Base-by-base conservation (phyloP, 2,329 filamentous ascomycete genomes). In the Scedosporium minutisporum region DNA sequence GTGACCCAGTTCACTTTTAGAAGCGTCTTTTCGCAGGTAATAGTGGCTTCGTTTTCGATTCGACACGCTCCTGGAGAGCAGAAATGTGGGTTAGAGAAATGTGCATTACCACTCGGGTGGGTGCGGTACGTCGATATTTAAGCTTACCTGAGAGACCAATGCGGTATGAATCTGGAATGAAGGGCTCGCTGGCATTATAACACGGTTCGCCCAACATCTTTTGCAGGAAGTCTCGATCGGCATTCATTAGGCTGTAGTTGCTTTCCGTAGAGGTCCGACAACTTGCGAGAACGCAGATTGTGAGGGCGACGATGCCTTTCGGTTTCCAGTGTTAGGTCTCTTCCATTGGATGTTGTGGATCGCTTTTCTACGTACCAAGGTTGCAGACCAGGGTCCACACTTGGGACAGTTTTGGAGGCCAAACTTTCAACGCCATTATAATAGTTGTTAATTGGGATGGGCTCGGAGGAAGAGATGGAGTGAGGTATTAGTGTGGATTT, bases 171-270 rank as follows among this genome's bases (percentile, higher is more conserved):
- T 62, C 25, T 14, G 53, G 33, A n/a, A 57, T 38, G 38, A 58
- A 14, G 1, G 42, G 33, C 23, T 44, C 42, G 14, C 38, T 58
- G 2, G 61, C 61, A 12, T 51, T 46, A 25, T 12, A 44, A 38
- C 61, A 62, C 38, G 58, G 53, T 1, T 62, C 55, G 38, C 61
- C 53, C 6, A 57, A 21, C 9, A 62, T 58, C 38, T 58, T 44
- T 14, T 12, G 25, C 21, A 62, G 25, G n/a, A 57, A 48, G 4
- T 25, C 25, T 33, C 42, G 53, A 18, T 57, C 53, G 53, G 25
- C 33, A 23, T 62, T 62, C 5, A 62, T 57, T 16, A 62, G 25
- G 55, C 61, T 62, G 55, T 62, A 58, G 25, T 48, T 58, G 61
- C 38, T 51, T 10, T 62, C 61, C 33, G 57, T 27, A 5, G 55